A percentile compares a stretch with the other conserved stretches of the same genome.
phyloP scores from a whole-genome alignment of 2,329 filamentous ascomycete genomes.

The Metarhizium brunneum region DNA sequence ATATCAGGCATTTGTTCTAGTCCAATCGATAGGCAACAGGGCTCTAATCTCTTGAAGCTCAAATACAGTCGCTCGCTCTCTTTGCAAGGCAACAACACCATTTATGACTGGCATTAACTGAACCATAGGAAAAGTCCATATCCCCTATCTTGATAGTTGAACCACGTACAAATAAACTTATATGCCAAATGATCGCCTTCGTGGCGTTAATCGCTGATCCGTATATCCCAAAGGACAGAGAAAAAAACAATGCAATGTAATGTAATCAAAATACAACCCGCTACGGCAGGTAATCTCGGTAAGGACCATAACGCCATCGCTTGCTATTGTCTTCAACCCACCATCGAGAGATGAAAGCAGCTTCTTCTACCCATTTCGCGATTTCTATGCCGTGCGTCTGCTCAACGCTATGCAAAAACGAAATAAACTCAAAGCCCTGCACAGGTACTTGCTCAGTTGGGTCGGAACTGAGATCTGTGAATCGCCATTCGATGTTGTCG shows the following conservation, averaged over 20 bases:
- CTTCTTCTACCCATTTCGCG: conserved; percentile 23
- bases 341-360: conserved; percentile 23
- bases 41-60: no score
- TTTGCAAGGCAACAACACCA: no score
- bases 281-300: conserved; percentile 1
- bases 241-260: not conserved
- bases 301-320: conserved; percentile 20
- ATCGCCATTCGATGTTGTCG: conserved; percentile 21
- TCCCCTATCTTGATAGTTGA: no score
- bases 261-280: not conserved
- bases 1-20: not conserved
- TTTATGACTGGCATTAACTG: no score
- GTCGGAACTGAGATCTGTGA: conserved; percentile 19
- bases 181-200: not conserved
- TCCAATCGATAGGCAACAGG: no score
- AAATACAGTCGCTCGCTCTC: no score
- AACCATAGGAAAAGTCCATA: no score
- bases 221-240: no score
- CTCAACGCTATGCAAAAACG: conserved; percentile 13
- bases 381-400: conserved; percentile 13
- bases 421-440: conserved; percentile 14
- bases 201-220: not conserved
- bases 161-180: not conserved
- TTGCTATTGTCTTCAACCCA: conserved; percentile 25
- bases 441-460: conserved; percentile 18